phyloP scores from a whole-genome alignment of 305 asterid species.

The Vinca major region DNA sequence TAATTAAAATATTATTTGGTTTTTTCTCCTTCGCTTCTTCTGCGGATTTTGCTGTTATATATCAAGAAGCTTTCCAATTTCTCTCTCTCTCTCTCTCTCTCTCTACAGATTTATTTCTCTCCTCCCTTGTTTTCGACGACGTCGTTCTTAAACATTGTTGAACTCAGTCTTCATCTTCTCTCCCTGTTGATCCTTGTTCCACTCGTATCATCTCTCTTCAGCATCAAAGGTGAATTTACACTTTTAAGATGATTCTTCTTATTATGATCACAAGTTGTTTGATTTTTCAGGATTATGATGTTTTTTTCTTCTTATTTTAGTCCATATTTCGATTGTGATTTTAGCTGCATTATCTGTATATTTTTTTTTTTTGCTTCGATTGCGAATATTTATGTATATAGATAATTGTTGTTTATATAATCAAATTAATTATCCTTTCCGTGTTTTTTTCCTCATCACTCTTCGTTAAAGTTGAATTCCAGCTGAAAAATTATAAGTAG shows the following conservation, averaged over 20 bases:
- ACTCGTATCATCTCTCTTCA: background rate
- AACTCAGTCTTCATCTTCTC: conserved; percentile 30
- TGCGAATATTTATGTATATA: background rate
- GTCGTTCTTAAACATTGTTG: conserved; percentile 28
- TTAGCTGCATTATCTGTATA: conserved; percentile 19
- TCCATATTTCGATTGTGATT: conserved; percentile 2
- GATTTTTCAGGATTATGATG: background rate
- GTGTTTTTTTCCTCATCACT: background rate
- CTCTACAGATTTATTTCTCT: conserved; percentile 6
- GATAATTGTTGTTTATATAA: background rate
- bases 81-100: conserved; percentile 30
- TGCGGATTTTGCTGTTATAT: conserved; percentile 44
- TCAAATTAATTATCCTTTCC: background rate
- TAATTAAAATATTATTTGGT: conserved; percentile 15
- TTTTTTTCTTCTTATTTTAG: background rate
- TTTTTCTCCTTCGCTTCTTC: conserved; percentile 53
- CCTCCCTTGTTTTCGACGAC: conserved; percentile 38
- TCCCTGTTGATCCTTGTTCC: conserved; percentile 35
- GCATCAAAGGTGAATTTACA: conserved; percentile 24
- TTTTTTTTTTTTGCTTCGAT: background rate
- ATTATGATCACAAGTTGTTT: background rate
- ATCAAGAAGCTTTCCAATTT: conserved; percentile 13
- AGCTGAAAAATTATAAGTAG: background rate
- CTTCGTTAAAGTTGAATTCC: background rate
- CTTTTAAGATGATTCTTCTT: conserved; percentile 15